A percentile compares a stretch with the other conserved stretches of the same genome.
Evolutionary conservation across 2,329 filamentous ascomycete genomes (phyloP).

Genomic region (Chaetomium sp.): DNA sequence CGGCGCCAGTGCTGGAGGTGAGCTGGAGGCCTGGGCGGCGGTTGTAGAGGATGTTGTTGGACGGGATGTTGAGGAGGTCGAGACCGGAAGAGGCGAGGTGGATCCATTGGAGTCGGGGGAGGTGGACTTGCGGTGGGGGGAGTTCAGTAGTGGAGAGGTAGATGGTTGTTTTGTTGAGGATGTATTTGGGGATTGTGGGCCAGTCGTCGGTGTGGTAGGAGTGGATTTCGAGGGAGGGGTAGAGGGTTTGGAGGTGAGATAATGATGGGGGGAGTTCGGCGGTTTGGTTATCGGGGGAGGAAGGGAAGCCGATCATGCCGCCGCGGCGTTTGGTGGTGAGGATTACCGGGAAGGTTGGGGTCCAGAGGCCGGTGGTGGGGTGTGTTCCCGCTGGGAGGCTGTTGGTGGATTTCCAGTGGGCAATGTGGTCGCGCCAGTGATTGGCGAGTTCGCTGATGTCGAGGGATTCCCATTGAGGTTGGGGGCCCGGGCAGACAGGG

Average conservation of each 20-base stretch:
- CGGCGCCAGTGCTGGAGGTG: constrained; percentile 2
- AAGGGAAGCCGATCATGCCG: not conserved
- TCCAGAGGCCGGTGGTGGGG: not conserved
- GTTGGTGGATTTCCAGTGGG: not conserved
- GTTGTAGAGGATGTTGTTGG: not conserved
- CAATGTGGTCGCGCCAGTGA: not conserved
- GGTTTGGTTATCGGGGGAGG: not conserved
- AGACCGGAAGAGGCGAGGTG: not conserved
- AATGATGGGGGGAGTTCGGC: too few relatives aligned
- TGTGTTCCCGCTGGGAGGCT: not conserved
- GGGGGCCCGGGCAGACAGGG: constrained; percentile 1
- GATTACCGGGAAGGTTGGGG: not conserved
- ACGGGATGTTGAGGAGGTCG: not conserved
- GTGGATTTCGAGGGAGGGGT: not conserved
- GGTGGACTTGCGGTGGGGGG: not conserved
- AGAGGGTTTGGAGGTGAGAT: not conserved
- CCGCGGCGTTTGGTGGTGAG: not conserved
- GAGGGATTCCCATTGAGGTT: not conserved
- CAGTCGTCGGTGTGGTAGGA: constrained; percentile 1
- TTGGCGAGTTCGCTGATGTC: not conserved
- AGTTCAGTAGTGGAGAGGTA: constrained; percentile 1
- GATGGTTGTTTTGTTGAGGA: constrained; percentile 1
- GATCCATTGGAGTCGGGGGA: not conserved
- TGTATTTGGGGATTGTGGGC: not conserved
- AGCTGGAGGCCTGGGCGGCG: not conserved